A percentile compares a stretch with the other conserved stretches of the same genome.
Conservation (phyloP, 306 rosid species). For the Lathyrus tuberosus region DNA sequence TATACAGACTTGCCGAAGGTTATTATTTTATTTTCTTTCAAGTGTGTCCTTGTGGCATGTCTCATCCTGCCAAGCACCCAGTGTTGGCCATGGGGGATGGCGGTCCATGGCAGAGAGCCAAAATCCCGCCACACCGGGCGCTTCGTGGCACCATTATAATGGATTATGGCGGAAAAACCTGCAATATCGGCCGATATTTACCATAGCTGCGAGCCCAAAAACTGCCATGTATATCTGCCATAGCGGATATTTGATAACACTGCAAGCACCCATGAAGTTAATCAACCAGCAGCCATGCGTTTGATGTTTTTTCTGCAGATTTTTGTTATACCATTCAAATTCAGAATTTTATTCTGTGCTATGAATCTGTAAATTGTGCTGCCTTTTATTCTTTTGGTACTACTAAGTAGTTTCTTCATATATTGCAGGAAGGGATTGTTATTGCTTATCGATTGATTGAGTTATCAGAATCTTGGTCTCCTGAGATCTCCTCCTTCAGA, state of each 20-base stretch:
- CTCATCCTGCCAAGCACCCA: constrained; percentile 23
- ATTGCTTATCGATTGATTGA: constrained; percentile 90
- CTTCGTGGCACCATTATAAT: too few species aligned
- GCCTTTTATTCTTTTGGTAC: constrained; percentile 1
- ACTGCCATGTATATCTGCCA: too few species aligned
- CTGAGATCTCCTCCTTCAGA: constrained; percentile 84
- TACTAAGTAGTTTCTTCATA: constrained; percentile 28
- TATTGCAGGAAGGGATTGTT: constrained; percentile 69
- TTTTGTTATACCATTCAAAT: constrained; percentile 33
- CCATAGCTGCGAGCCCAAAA: too few species aligned
- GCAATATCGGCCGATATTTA: too few species aligned
- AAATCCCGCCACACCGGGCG: too few species aligned
- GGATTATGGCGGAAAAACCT: too few species aligned
- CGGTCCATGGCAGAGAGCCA: too few species aligned
- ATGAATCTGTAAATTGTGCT: constrained; percentile 18
- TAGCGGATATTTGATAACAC: too few species aligned
- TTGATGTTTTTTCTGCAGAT: constrained; percentile 32
- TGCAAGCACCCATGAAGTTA: neutral
- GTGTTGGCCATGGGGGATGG: too few species aligned
- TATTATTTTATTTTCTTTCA: constrained; percentile 34
- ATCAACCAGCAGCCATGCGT: constrained; percentile 10
- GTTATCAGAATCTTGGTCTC: constrained; percentile 86
- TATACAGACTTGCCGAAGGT: constrained; percentile 74
- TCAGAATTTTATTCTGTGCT: constrained; percentile 23
- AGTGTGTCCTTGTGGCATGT: constrained; percentile 14